Base-by-base conservation (phyloP, 495 filamentous ascomycete species). In the Delitschia confertaspora region DNA sequence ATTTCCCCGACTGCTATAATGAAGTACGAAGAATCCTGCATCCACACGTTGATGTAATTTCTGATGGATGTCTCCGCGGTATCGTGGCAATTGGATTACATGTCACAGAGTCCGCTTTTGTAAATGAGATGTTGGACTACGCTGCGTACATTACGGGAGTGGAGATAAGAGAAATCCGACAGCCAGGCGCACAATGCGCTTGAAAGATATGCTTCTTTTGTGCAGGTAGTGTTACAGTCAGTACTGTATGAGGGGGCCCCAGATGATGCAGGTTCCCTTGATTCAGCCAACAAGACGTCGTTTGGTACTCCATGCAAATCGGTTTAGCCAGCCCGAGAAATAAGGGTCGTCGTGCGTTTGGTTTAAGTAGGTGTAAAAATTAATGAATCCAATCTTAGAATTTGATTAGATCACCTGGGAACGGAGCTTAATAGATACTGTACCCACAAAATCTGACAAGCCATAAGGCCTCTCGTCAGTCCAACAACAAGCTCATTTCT, bases 301-400 rank as follows among this genome's bases (percentile, higher is more conserved):
- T 73, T 75, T 6, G 70, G 69, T n/a, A 73, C 56, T 17, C 65
- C 65, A 38, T 67, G 49, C 16, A 60, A 63, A 19, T 65, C 47
- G 69, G 75, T 76, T 23, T 70, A 64, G 3, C 61, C 66, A 8
- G 73, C 72, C 52, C 76, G 75, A 0, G 74, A 75, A 41, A 76
- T 67, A 22, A 74, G 54, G n/a, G 33, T 75, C 74, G 39, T 62
- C 70, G 27, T 65, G 56, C n/a, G 56, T 65, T 45, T 66, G 59
- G 33, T 55, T 49, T 21, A 54, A 49, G 48, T 58, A 63, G 9
- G 60, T 45, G 46, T 57, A 60, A 38, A 50, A 56, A 21, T 59
- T 47, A 4, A 58, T 42, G 23, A 56, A 63, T 8, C 50, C 33
- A 26, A 61, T 26, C 26, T 57, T 60, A 49, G 29, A 30, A 33